Evolutionary conservation across 305 asterid genomes (phyloP), one percentile per base, ranked within the genome.

Genomic region (Fraxinus dipetala): DNA sequence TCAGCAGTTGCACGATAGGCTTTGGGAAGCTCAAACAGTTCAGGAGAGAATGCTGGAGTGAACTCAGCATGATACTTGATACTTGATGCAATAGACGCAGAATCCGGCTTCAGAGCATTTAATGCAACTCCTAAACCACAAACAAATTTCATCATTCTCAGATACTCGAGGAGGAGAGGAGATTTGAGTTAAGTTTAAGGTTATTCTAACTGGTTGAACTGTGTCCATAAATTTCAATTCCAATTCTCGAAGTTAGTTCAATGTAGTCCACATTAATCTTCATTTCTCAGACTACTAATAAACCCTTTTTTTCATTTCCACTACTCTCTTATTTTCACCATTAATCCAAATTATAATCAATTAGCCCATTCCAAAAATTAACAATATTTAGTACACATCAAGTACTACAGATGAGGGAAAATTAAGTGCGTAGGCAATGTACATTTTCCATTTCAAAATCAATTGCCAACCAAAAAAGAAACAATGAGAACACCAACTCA

Each of bases 1-100:
- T 88, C 88, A 40, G 95, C 95, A 0, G 91, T 91, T 24, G 92
- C 93, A 67, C 82, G 84, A 83, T 84, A 91, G 3, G 91, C 92
- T 79, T 91, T 91, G 16, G 93, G 91, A 54, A 89, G 89, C 76
- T 89, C 87, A 78, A 90, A 90, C 35, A 70, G 75, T 75, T 87
- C 91, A 0, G 93, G 89, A 43, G 93, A 90, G 83, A 91, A 91
- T 0, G 88, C 85, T 24, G 93, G 93, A 0, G 91, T 91, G 87
- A 90, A 90, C 85, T 91, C 95, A 2, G 95, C 90, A 31, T 90
- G 95, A 63, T 88, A 88, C 81, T 89, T 89, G 69, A 91, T 90
- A 72, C 92, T 91, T 20, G 91, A 90, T 16, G 85, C 89, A 75
- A 91, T 78, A 54, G 95, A 90, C 22, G 89, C 84, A 72, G 91